Percentiles rank a stretch among this genome's conserved stretches.
Evolutionary conservation across 305 asterid species (phyloP).

Genomic region (Fraxinus paxiana): DNA sequence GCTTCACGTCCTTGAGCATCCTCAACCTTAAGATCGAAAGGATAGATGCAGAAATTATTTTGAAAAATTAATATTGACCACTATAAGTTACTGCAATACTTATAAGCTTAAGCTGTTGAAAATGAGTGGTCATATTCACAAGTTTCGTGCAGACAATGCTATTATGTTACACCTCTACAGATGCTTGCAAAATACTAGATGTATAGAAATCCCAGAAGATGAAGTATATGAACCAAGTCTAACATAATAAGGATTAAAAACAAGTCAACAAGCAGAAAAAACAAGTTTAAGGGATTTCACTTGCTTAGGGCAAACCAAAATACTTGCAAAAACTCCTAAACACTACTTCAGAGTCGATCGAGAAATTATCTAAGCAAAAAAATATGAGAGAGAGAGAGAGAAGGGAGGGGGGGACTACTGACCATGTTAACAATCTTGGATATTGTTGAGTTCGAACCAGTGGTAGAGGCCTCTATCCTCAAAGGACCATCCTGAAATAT

Average conservation of each 20-base stretch:
- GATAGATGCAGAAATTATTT: slow-evolving; percentile 10
- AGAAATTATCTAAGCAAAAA: slow-evolving; percentile 3
- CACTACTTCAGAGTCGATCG: background rate
- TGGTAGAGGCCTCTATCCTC: slow-evolving; percentile 79
- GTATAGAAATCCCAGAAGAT: background rate
- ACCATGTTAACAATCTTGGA: slow-evolving; percentile 94
- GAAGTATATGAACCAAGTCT: background rate
- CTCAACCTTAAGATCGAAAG: slow-evolving; percentile 59
- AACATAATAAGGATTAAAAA: background rate
- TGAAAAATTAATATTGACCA: background rate
- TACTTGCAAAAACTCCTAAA: background rate
- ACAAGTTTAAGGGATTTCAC: background rate
- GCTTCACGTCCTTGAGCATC: slow-evolving; percentile 99
- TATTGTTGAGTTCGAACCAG: slow-evolving; percentile 93
- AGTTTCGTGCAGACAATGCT: background rate
- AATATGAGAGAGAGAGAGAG: background rate
- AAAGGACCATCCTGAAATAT: slow-evolving; percentile 87
- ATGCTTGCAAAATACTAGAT: background rate
- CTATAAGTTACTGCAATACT: background rate
- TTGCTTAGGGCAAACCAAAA: background rate
- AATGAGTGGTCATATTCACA: background rate
- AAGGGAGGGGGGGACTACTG: slow-evolving; percentile 9
- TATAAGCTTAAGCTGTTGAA: background rate
- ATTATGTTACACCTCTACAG: background rate
- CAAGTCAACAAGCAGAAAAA: background rate